Percentiles rank a stretch among this genome's conserved stretches.
phyloP scores from a whole-genome alignment of 2,329 filamentous ascomycete genomes.

The Ceratocystis colombiana region DNA sequence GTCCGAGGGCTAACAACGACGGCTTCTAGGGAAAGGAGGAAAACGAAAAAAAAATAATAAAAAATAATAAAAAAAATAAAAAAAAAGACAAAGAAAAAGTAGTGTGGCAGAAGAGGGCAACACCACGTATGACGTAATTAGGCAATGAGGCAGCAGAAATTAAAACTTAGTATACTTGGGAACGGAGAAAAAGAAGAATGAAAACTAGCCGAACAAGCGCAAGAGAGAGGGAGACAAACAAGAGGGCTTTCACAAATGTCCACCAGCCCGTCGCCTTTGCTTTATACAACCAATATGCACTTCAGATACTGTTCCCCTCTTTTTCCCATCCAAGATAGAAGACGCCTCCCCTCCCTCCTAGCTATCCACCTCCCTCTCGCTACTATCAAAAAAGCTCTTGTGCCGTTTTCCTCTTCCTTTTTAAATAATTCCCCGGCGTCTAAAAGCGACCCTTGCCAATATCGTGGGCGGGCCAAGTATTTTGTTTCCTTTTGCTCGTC shows the following conservation, averaged over 20 bases:
- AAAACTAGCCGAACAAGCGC: too few species aligned
- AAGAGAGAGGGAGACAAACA: too few species aligned
- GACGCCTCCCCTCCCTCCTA: neutral
- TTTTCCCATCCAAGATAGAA: neutral
- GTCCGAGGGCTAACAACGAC: neutral
- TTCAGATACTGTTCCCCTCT: neutral
- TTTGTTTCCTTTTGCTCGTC: neutral
- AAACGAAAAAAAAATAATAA: neutral
- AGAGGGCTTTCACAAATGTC: too few species aligned
- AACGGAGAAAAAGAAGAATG: too few species aligned
- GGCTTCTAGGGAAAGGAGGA: neutral
- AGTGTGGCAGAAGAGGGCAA: too few species aligned
- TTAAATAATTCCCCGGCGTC: constrained; percentile 8
- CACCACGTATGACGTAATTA: too few species aligned
- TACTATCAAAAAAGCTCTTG: neutral
- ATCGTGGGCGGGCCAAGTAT: too few species aligned
- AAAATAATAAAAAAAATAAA: neutral
- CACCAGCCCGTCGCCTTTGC: too few species aligned
- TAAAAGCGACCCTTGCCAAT: neutral
- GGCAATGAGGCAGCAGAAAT: too few species aligned
- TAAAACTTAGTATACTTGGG: too few species aligned
- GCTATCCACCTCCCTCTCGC: neutral
- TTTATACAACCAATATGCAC: too few species aligned
- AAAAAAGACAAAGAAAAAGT: neutral
- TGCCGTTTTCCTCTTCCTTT: neutral